Evolutionary conservation across 768 basidiomycete species (phyloP), one percentile per base, ranked within the genome.

Genomic region (Pleurotus cornucopiae): DNA sequence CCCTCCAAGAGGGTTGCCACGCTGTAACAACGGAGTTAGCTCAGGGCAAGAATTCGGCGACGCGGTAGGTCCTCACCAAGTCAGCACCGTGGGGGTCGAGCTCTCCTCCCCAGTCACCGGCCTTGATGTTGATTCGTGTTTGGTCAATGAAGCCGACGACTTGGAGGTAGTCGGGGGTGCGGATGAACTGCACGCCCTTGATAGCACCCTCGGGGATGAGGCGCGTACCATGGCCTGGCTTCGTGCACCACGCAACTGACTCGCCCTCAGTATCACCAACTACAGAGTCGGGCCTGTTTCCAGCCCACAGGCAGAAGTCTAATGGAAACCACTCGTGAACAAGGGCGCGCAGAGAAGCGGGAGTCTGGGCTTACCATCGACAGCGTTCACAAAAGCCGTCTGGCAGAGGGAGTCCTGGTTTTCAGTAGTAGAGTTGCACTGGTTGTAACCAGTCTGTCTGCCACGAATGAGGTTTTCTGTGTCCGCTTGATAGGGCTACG

Each of bases 1-100:
- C 48, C 82, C 87, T 60, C 90, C 90, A 23, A 89, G 73, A 2
- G 88, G 88, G 72, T 91, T 94, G n/a, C 91, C 91, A 59, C 86
- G 82, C 81, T 86, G 60, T 54, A 14, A 6, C 18, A 53, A 30
- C 14, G 16, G 11, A 43, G 14, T 48, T 11, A 18, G 18, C 11
- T 49, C 60, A 38, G 64, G 59, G 56, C 41, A 48, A 46, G 48
- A 21, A 63, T 47, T 21, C 3, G 43, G 20, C n/a, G 16, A 6
- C 6, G 4, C 1, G 37, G 26, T 48, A 43, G 23, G 23, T 30
- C 9, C 69, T 53, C 34, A 65, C 73, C 20, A 72, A 54, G 66
- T 90, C 89, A 58, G 87, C 86, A 57, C 89, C 88, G 59, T 86
- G 84, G 13, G 87, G 82, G 67, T 91, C 86, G 51, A 90, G 77